Evolutionary conservation across 2,329 filamentous ascomycete species (phyloP).

Genomic region (Didymella pinodella): DNA sequence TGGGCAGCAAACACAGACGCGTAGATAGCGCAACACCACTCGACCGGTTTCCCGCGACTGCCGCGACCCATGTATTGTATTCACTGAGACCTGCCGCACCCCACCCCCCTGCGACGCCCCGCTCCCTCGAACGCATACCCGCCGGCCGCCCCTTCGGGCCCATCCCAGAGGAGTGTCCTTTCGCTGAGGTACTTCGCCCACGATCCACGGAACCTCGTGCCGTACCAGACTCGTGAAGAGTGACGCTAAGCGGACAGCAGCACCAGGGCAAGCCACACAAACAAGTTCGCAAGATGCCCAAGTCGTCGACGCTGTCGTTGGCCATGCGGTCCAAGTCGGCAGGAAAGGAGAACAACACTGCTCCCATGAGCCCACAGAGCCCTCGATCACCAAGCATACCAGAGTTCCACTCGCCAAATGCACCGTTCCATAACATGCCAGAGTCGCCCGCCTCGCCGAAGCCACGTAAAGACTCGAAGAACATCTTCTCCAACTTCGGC

Average conservation of each 20-base stretch:
- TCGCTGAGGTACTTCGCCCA: conserved; percentile 39
- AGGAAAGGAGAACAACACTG: conserved; percentile 37
- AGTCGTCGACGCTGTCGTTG: conserved; percentile 49
- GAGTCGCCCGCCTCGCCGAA: conserved; percentile 48
- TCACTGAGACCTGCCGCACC: conserved; percentile 30
- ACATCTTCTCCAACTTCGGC: conserved; percentile 59
- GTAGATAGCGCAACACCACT: conserved; percentile 27
- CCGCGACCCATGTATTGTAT: conserved; percentile 39
- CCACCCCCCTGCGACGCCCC: conserved; percentile 29
- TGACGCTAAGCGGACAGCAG: conserved; percentile 37
- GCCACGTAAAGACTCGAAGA: conserved; percentile 50
- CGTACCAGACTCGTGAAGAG: conserved; percentile 12
- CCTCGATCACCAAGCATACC: conserved; percentile 42
- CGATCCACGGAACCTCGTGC: conserved; percentile 5
- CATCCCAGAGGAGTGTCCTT: conserved; percentile 24
- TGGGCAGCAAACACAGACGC: conserved; percentile 40
- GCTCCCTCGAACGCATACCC: conserved; percentile 25
- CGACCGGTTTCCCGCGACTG: conserved; percentile 22
- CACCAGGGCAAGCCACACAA: conserved; percentile 36
- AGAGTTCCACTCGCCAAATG: conserved; percentile 43
- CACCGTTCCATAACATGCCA: conserved; percentile 42
- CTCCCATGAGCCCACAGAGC: conserved; percentile 47
- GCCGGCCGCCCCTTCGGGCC: conserved; percentile 25
- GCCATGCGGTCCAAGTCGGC: conserved; percentile 44
- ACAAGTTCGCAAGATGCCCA: conserved; percentile 50